Percentiles rank a stretch among this genome's conserved stretches.
These are phyloP conservation scores for Cyclotella cryptica DNA, from an alignment of 108 stramenopile species.

Conservation along the genomic window DNA sequence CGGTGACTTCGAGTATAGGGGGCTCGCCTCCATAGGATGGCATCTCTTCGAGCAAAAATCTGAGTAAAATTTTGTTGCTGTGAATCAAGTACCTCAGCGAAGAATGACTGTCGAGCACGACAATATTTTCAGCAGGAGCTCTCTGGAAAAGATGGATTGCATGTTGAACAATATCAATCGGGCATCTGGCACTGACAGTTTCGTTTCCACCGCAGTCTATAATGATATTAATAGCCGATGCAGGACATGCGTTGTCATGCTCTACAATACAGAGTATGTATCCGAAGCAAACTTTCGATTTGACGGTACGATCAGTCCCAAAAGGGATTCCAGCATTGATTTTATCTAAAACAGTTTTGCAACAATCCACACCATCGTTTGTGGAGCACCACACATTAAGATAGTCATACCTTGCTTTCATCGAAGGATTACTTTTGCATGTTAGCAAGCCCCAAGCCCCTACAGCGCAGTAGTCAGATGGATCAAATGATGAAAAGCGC, in stretches of 20 bases:
- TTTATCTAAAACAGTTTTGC: conserved; percentile 22
- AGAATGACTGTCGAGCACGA: neutral
- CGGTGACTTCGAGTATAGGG: conserved; percentile 19
- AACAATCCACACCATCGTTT: conserved; percentile 16
- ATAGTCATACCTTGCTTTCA: conserved; percentile 27
- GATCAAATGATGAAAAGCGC: conserved; percentile 63
- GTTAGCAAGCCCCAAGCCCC: conserved; percentile 50
- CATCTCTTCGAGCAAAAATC: conserved; percentile 27
- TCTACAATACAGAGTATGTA: conserved; percentile 44
- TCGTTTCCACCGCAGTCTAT: conserved; percentile 44
- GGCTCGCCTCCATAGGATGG: conserved; percentile 39
- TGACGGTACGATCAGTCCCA: conserved; percentile 20
- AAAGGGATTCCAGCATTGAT: conserved; percentile 52
- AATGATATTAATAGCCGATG: conserved; percentile 12
- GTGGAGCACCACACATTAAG: conserved; percentile 52
- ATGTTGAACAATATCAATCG: conserved; percentile 25
- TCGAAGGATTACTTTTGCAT: conserved; percentile 43
- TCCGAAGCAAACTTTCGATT: conserved; percentile 44
- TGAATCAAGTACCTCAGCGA: conserved; percentile 25
- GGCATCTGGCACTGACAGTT: conserved; percentile 20
- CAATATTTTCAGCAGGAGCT: neutral
- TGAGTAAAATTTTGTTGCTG: conserved; percentile 36
- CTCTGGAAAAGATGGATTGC: conserved; percentile 20
- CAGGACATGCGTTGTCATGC: neutral
- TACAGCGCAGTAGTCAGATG: conserved; percentile 65